Conservation (phyloP, 306 rosid species). For the Dalbergia cochinchinensis region DNA sequence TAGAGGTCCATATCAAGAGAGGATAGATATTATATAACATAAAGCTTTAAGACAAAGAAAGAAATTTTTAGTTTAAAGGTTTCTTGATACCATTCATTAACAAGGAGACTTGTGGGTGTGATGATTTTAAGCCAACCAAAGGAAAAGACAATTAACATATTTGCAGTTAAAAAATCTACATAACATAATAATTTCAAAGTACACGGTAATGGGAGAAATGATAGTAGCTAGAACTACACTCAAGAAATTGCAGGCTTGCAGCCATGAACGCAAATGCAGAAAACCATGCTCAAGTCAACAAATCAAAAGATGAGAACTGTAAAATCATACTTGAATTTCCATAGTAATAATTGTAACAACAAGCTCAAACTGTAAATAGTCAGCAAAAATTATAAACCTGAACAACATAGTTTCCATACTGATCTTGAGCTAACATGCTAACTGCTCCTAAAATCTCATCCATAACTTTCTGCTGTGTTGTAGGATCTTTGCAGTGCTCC, state of each 20-base stretch:
- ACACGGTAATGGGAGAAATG: too few species aligned
- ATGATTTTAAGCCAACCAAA: background rate
- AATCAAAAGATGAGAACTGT: background rate
- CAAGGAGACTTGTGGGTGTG: background rate
- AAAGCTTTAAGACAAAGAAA: background rate
- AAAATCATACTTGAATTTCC: background rate
- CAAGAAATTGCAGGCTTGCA: background rate
- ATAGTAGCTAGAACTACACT: background rate
- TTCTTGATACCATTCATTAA: background rate
- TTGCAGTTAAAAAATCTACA: background rate
- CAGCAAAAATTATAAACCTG: conserved; percentile 57
- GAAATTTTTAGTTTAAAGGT: background rate
- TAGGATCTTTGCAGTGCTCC: conserved; percentile 69
- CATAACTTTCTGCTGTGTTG: conserved; percentile 73
- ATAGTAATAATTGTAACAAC: background rate
- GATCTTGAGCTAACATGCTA: conserved; percentile 89
- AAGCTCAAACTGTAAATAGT: background rate
- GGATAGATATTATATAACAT: background rate
- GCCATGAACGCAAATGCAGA: background rate
- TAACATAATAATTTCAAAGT: too few species aligned
- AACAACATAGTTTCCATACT: conserved; percentile 81
- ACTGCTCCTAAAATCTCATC: conserved; percentile 75
- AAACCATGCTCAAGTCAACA: background rate
- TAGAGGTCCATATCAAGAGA: background rate
- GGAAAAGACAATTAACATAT: background rate